These are phyloP conservation scores for Trypanosomatidae sp. DNA, from an alignment of 208 protist genomes.

Conservation along the genomic window DNA sequence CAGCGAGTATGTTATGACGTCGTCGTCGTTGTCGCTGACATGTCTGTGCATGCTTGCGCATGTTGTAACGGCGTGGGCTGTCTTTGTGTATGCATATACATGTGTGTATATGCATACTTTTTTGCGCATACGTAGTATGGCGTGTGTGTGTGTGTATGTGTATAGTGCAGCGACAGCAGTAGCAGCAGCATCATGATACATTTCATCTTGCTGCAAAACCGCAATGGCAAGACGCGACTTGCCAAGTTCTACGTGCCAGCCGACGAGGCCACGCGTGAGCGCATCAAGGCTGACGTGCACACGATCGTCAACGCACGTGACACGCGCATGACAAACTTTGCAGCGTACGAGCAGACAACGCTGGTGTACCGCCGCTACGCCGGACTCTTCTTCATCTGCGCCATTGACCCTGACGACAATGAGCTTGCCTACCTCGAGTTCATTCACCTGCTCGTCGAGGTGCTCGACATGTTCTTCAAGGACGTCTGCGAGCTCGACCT, in stretches of 20 bases:
- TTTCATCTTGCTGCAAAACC: slow-evolving; percentile 98
- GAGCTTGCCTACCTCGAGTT: slow-evolving; percentile 96
- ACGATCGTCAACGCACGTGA: slow-evolving; percentile 91
- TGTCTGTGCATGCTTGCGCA: too few species aligned
- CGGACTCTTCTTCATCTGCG: slow-evolving; percentile 99
- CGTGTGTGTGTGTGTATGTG: background rate
- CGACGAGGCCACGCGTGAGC: slow-evolving; percentile 90
- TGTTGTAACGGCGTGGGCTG: too few species aligned
- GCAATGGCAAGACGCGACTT: slow-evolving; percentile 97
- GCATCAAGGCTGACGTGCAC: slow-evolving; percentile 94
- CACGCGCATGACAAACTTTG: slow-evolving; percentile 94
- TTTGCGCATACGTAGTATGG: too few species aligned
- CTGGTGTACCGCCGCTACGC: slow-evolving; percentile 98
- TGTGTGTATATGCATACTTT: too few species aligned
- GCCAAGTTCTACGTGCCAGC: slow-evolving; percentile 97
- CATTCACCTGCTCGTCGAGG: slow-evolving; percentile 97
- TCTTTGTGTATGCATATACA: too few species aligned
- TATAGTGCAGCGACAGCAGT: background rate
- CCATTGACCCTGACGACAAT: slow-evolving; percentile 97
- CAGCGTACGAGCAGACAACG: slow-evolving; percentile 91
- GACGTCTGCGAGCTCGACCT: slow-evolving; percentile 99
- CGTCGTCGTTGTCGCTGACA: too few species aligned
- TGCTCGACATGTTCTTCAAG: slow-evolving; percentile 99
- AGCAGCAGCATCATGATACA: slow-evolving; percentile 86
- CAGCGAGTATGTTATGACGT: too few species aligned